Evolutionary conservation across 768 basidiomycete genomes (phyloP), one percentile per base, ranked within the genome.

Genomic region (Boletus rufocinnamomeus): DNA sequence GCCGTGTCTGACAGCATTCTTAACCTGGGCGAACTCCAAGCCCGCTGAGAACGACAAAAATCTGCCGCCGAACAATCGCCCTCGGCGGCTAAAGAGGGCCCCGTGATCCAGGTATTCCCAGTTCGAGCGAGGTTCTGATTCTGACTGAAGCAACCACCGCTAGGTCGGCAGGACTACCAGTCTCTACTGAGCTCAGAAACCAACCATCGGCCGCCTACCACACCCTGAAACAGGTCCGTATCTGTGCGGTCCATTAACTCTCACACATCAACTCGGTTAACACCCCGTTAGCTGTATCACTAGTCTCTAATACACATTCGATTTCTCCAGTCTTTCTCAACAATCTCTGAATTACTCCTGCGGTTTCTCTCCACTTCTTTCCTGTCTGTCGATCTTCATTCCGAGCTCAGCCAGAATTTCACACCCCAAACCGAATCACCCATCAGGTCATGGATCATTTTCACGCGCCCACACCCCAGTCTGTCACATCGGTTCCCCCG

Each of bases 391-490:
- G 44, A 47, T 46, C 45, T n/a, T 35, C 56, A 23, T 28, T 35
- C 25, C 34, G 40, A 23, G 45, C 6, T 46, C 49, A 34, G 48
- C 34, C 27, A 17, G 19, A 34, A 40, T 37, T 35, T 46, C 34
- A 34, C 52, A 56, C 38, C 41, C 27, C 47, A 58, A 52, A 49
- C 4, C 23, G 28, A 44, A 58, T 45, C 19, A 3, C n/a, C 27
- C 37, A 49, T 55, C 59, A 50, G 44, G 54, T 43, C 52, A 74
- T 74, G 71, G 63, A 74, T 27, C 58, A 63, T 51, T 62, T 65
- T 52, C 59, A 64, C 19, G 61, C 63, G 6, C 64, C 71, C 8
- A 56, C 63, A 6, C 71, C 69, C 3, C 60, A 61, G 19, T 52
- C 67, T 51, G 46, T 47, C 16, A 25, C 60, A 45, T 62, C 58